Evolutionary conservation across 2,329 filamentous ascomycete genomes (phyloP).

Genomic region (Neonectria hederae): DNA sequence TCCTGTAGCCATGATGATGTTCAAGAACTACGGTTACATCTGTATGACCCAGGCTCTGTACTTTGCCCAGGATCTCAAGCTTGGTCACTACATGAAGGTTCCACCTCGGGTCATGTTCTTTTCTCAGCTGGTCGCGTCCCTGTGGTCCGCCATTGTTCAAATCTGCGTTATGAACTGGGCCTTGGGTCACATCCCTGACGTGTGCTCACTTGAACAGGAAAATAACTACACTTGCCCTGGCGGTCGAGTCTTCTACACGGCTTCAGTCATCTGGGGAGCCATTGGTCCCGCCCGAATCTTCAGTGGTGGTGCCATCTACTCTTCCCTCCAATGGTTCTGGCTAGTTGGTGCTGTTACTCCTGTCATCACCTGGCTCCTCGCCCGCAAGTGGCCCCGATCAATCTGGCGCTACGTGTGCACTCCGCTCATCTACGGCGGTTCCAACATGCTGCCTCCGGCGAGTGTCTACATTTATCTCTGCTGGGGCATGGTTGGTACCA

Average conservation of each 20-base stretch:
- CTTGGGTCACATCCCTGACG: constrained; percentile 66
- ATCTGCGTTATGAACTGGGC: constrained; percentile 74
- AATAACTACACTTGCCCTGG: constrained; percentile 67
- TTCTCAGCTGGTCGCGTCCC: constrained; percentile 66
- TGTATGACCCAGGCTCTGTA: constrained; percentile 73
- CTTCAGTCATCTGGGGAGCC: constrained; percentile 77
- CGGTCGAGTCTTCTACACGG: constrained; percentile 70
- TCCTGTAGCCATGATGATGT: constrained; percentile 80
- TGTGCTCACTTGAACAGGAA: constrained; percentile 65
- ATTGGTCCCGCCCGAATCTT: constrained; percentile 79
- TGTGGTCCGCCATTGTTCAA: constrained; percentile 71
- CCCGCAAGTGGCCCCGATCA: constrained; percentile 68
- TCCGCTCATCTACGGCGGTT: constrained; percentile 74
- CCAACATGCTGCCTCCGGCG: constrained; percentile 72
- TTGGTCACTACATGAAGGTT: constrained; percentile 75
- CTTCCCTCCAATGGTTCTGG: constrained; percentile 75
- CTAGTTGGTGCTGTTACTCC: constrained; percentile 71
- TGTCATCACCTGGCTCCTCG: constrained; percentile 69
- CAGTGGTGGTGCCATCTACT: constrained; percentile 69
- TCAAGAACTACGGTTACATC: constrained; percentile 78
- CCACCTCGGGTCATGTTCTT: constrained; percentile 70
- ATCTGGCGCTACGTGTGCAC: constrained; percentile 72
- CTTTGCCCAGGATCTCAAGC: constrained; percentile 72
- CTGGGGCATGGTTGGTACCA: constrained; percentile 73
- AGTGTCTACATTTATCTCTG: constrained; percentile 76